Percentiles rank a stretch among this genome's conserved stretches.
Conservation (phyloP, 2,329 filamentous ascomycete genomes). For the Fusarium nygamai region DNA sequence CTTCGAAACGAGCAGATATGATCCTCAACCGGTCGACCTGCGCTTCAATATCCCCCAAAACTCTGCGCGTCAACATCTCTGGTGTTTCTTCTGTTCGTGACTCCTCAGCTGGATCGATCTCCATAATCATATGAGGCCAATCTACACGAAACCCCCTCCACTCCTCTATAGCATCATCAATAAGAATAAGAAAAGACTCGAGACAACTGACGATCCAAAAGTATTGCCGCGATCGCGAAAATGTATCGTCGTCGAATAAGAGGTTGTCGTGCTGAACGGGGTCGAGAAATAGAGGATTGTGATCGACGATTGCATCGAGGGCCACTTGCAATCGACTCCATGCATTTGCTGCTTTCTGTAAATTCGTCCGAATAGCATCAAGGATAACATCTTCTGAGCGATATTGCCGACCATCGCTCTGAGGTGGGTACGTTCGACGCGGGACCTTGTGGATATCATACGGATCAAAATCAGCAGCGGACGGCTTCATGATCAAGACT, state of each 20-base stretch:
- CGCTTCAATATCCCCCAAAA: not conserved
- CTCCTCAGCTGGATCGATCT: not conserved
- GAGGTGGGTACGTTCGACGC: not conserved
- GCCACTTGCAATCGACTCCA: not conserved
- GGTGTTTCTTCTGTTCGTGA: not conserved
- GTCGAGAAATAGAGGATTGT: not conserved
- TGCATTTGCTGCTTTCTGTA: not conserved
- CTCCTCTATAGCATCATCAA: not conserved
- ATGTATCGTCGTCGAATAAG: conserved; percentile 1
- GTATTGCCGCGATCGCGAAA: not conserved
- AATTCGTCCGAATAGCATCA: not conserved
- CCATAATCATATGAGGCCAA: not conserved
- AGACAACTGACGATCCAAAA: conserved; percentile 6
- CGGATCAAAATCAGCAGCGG: not conserved
- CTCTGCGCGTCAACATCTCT: not conserved
- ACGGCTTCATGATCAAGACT: not conserved
- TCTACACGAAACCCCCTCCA: not conserved
- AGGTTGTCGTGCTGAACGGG: not conserved
- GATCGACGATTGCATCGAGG: not conserved
- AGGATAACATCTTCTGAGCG: not conserved
- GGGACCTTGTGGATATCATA: not conserved
- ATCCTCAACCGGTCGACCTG: not conserved
- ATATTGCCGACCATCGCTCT: not conserved
- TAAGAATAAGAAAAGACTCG: not conserved
- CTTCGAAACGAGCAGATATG: not conserved